Evolutionary conservation across 192 early-diverging fungal species (phyloP), one percentile per base, ranked within the genome.

Genomic region (Backusella macrospora): DNA sequence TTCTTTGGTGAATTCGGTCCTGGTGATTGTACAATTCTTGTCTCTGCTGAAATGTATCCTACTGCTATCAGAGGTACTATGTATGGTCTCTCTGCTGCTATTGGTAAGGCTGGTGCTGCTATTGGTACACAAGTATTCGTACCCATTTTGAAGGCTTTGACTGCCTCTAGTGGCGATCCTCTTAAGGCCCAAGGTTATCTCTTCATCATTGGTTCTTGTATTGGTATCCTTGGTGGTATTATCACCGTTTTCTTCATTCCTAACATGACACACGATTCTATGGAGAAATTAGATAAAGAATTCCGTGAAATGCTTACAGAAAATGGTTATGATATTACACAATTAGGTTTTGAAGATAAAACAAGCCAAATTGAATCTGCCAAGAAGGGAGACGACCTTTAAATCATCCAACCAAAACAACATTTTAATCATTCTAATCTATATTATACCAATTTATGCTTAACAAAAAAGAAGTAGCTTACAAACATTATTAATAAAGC

Each of bases 1-100:
- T 81, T 79, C 64, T 79, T 85, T 62, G 82, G 83, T 49, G 83
- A 87, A 68, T 84, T 87, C 63, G 86, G 86, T 73, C 86, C 84
- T 43, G 86, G 86, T 81, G 80, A 85, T 18, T 80, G 79, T 75
- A 75, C 82, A 9, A 78, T 81, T 48, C 79, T 86, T n/a, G 79
- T 82, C 59, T 78, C 85, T 9, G 79, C 79, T 55, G 85, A 86
- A 77, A 76, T 83, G 26, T 86, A 85, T 73, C 85, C 85, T 44
- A 86, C 85, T 21, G 81, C 83, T 39, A 83, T 86, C 55, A 81
- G 85, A 62, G 85, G 85, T 15, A 81, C 80, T 29, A 80, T 83
- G 71, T 85, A 81, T 62, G 85, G 85, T 46, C 78, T 84, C 64
- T 85, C 81, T 46, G 85, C 85, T 34, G 85, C 82, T 26, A 63